Evolutionary conservation across 352 stramenopile genomes (phyloP).

Genomic region (Pythium grandisporangium): DNA sequence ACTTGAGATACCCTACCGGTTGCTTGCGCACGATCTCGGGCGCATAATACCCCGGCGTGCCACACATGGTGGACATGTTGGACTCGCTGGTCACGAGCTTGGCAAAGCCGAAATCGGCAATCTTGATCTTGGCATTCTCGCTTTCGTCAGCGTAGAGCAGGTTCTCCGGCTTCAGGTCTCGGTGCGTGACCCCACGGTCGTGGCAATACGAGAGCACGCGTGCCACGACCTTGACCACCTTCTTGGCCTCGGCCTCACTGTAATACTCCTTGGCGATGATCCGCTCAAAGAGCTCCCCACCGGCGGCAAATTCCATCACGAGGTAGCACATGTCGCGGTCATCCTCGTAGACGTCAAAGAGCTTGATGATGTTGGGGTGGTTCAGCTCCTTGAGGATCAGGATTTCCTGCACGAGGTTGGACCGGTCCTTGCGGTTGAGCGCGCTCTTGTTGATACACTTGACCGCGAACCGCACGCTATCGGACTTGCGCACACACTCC

Average conservation of each 20-base stretch:
- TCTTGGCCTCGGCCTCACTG: constrained; percentile 80
- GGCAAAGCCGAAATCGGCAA: constrained; percentile 88
- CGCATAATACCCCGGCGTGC: constrained; percentile 95
- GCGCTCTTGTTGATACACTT: constrained; percentile 81
- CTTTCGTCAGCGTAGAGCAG: constrained; percentile 83
- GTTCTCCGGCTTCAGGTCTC: constrained; percentile 98
- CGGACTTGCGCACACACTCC: constrained; percentile 40
- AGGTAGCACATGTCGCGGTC: constrained; percentile 72
- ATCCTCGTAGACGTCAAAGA: constrained; percentile 80
- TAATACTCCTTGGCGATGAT: constrained; percentile 92
- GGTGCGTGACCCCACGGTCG: constrained; percentile 83
- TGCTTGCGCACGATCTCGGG: constrained; percentile 94
- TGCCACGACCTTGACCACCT: constrained; percentile 77
- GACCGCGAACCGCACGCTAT: constrained; percentile 54
- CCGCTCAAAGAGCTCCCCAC: constrained; percentile 90
- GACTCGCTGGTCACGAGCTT: constrained; percentile 74
- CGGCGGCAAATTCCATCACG: constrained; percentile 84
- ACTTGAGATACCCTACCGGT: constrained; percentile 38
- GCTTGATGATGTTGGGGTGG: constrained; percentile 85
- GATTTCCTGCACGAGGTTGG: constrained; percentile 77
- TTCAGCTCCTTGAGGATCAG: constrained; percentile 76
- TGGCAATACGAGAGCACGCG: constrained; percentile 87
- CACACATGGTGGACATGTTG: constrained; percentile 85
- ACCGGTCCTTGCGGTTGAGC: constrained; percentile 71
- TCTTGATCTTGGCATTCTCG: constrained; percentile 90